Evolutionary conservation across 148 eudicot species (phyloP).

Genomic region (Rhododendron vialii): DNA sequence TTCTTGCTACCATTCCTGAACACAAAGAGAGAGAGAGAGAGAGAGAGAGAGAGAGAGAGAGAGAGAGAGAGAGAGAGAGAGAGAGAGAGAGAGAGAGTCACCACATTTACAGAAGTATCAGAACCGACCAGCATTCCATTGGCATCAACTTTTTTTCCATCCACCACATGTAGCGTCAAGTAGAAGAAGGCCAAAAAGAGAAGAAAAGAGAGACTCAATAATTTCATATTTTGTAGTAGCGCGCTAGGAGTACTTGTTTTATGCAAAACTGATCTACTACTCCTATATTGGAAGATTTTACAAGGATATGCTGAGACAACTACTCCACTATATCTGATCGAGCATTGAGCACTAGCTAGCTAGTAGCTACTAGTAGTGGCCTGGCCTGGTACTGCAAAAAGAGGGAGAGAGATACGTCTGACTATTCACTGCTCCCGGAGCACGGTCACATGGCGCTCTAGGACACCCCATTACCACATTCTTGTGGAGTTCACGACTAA

Average conservation of each 20-base stretch:
- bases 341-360: neutral
- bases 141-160: conserved; percentile 13
- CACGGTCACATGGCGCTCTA: neutral
- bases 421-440: neutral
- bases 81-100: neutral
- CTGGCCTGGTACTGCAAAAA: neutral
- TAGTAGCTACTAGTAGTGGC: neutral
- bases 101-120: neutral
- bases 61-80: neutral
- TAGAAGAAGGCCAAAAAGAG: conserved; percentile 14
- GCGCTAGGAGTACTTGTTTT: neutral
- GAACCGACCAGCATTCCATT: neutral
- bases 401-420: neutral
- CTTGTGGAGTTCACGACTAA: too few relatives aligned
- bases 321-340: neutral
- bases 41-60: conserved; percentile 1
- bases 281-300: neutral
- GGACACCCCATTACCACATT: too few relatives aligned
- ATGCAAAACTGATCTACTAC: too few relatives aligned
- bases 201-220: conserved; percentile 6
- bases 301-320: neutral
- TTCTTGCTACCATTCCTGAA: neutral
- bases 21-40: neutral
- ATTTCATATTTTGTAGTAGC: conserved; percentile 7
- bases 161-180: neutral